These are phyloP conservation scores for Hymenoscyphus infarciens DNA, from an alignment of 2,329 filamentous ascomycete genomes.

Conservation along the genomic window DNA sequence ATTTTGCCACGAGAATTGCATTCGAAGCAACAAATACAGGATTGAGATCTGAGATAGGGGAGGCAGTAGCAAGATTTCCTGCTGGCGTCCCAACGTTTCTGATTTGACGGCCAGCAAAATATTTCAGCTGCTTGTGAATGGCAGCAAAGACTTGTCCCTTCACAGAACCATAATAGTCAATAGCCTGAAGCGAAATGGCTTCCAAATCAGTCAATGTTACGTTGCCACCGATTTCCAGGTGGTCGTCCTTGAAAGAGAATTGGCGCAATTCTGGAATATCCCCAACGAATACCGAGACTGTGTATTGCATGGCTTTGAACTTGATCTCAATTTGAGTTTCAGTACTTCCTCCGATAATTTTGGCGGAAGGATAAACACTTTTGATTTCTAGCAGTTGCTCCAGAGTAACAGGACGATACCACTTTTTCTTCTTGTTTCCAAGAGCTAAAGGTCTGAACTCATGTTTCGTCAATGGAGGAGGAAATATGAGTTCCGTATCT, in stretches of 20 bases:
- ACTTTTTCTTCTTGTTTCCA: constrained; percentile 90
- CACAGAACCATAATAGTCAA: constrained; percentile 68
- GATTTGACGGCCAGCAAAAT: constrained; percentile 93
- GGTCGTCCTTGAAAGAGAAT: constrained; percentile 73
- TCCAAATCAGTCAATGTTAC: constrained; percentile 90
- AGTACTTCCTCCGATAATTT: constrained; percentile 92
- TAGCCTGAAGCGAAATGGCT: constrained; percentile 73
- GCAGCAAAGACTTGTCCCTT: constrained; percentile 74
- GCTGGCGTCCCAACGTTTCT: constrained; percentile 96
- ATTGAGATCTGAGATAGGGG: constrained; percentile 94
- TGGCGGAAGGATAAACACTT: constrained; percentile 75
- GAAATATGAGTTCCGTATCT: constrained; percentile 93
- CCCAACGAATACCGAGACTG: constrained; percentile 84
- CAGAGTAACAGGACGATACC: constrained; percentile 86
- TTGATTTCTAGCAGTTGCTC: constrained; percentile 92
- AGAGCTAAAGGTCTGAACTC: constrained; percentile 78
- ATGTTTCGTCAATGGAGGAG: constrained; percentile 77
- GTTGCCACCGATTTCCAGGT: constrained; percentile 91
- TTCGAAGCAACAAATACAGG: constrained; percentile 89
- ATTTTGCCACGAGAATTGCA: constrained; percentile 76
- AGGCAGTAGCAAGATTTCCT: constrained; percentile 90
- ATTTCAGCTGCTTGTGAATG: constrained; percentile 89
- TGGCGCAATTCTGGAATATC: constrained; percentile 87
- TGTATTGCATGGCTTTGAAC: constrained; percentile 92
- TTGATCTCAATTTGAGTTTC: constrained; percentile 98